These are phyloP conservation scores for Fusarium proliferatum DNA, from an alignment of 2,329 filamentous ascomycete species.

Conservation along the genomic window DNA sequence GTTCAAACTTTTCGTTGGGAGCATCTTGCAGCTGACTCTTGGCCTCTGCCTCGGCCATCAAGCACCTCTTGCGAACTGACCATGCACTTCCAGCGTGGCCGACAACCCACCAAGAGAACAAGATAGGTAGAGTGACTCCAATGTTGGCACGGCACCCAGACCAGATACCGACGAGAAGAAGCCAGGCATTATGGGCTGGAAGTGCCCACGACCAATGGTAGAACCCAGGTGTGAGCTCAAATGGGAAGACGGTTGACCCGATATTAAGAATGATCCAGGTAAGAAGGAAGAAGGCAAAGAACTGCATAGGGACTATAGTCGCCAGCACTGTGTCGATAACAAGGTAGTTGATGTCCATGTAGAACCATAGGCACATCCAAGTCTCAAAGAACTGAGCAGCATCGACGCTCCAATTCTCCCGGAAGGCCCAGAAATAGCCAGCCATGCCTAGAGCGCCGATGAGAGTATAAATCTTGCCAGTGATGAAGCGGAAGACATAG, in stretches of 20 bases:
- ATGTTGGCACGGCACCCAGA: constrained; percentile 13
- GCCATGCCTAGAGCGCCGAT: constrained; percentile 47
- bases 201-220: constrained; percentile 22
- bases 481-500: not conserved
- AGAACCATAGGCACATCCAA: constrained; percentile 51
- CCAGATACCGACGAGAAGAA: constrained; percentile 22
- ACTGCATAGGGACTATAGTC: constrained; percentile 47
- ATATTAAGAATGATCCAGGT: constrained; percentile 48
- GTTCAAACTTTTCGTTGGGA: not conserved
- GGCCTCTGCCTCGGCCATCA: constrained; percentile 11
- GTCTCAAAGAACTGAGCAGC: constrained; percentile 41
- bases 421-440: constrained; percentile 57
- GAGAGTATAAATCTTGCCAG: not conserved
- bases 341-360: constrained; percentile 55
- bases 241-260: constrained; percentile 14
- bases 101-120: constrained; percentile 27
- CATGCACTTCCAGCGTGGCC: constrained; percentile 17
- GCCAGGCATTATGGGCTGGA: constrained; percentile 19
- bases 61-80: constrained; percentile 27
- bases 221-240: constrained; percentile 28
- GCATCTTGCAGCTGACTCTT: not conserved
- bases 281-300: constrained; percentile 55
- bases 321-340: constrained; percentile 50
- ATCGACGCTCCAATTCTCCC: constrained; percentile 53
- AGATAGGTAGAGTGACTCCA: constrained; percentile 7